Evolutionary conservation across 768 basidiomycete genomes (phyloP).

Genomic region (Erythrobasidium yunnanense): DNA sequence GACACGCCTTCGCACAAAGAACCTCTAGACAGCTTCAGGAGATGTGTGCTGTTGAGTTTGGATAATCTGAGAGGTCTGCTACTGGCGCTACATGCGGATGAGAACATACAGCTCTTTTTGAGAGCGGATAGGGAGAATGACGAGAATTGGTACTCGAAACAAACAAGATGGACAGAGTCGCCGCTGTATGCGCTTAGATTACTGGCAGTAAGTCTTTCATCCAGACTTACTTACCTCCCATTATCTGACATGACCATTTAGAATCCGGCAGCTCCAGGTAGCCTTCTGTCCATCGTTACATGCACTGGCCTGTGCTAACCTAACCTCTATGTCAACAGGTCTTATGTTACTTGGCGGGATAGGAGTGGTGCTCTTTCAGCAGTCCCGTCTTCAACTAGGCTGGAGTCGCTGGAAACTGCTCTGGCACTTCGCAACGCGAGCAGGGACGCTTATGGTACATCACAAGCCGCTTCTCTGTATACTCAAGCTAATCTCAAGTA

Average conservation of each 20-base stretch:
- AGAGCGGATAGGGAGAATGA: slow-evolving; percentile 11
- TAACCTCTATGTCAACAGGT: neutral
- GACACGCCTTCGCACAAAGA: slow-evolving; percentile 8
- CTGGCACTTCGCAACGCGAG: slow-evolving; percentile 5
- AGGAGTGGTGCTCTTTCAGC: slow-evolving; percentile 19
- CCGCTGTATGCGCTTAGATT: slow-evolving; percentile 16
- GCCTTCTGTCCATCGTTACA: too few relatives aligned
- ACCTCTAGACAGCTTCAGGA: slow-evolving; percentile 9
- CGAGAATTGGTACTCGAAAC: slow-evolving; percentile 26
- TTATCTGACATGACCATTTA: neutral
- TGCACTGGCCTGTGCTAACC: too few relatives aligned
- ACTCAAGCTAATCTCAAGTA: neutral
- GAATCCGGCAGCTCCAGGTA: slow-evolving; percentile 27
- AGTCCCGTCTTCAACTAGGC: slow-evolving; percentile 14
- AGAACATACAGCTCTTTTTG: slow-evolving; percentile 23
- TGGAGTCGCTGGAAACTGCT: slow-evolving; percentile 20
- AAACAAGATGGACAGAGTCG: slow-evolving; percentile 21
- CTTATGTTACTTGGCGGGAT: slow-evolving; percentile 12
- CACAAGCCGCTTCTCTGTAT: neutral
- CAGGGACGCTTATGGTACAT: slow-evolving; percentile 12
- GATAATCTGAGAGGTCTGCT: slow-evolving; percentile 8
- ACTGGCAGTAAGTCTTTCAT: neutral
- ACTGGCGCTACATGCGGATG: slow-evolving; percentile 10
- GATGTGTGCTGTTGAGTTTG: slow-evolving; percentile 14
- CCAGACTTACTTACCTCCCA: neutral